These are phyloP conservation scores for Lithocarpus polystachyus DNA, from an alignment of 306 rosid genomes.

Conservation along the genomic window DNA sequence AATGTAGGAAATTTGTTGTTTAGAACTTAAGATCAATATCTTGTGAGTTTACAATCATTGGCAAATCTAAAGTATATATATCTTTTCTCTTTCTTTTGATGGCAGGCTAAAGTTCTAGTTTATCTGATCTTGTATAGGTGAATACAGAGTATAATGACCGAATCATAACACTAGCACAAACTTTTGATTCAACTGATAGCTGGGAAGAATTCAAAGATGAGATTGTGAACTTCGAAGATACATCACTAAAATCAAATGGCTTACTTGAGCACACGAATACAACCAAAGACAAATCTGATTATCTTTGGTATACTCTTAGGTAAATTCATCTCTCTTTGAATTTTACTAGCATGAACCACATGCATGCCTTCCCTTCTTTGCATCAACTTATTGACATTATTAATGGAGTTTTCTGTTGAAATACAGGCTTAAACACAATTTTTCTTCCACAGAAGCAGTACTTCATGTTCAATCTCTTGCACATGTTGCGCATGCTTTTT, in stretches of 20 bases:
- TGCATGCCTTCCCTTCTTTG: background rate
- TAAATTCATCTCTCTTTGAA: background rate
- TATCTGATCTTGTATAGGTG: slow-evolving; percentile 24
- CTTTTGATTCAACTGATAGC: slow-evolving; percentile 39
- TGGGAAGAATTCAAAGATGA: slow-evolving; percentile 58
- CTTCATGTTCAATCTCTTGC: slow-evolving; percentile 49
- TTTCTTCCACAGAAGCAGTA: slow-evolving; percentile 45
- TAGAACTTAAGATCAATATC: too few relatives aligned
- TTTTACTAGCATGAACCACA: background rate
- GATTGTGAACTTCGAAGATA: slow-evolving; percentile 44
- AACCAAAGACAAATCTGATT: slow-evolving; percentile 72
- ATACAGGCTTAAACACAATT: slow-evolving; percentile 50
- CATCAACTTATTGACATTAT: background rate
- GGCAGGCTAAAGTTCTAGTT: background rate
- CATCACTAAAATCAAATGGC: slow-evolving; percentile 38
- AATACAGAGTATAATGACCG: slow-evolving; percentile 35
- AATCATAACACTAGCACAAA: slow-evolving; percentile 24
- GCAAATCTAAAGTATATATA: too few relatives aligned
- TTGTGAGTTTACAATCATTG: too few relatives aligned
- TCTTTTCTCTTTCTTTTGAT: too few relatives aligned
- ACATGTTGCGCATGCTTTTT: slow-evolving; percentile 60
- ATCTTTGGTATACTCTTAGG: slow-evolving; percentile 73
- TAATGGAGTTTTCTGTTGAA: slow-evolving; percentile 5
- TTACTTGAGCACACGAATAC: slow-evolving; percentile 67
- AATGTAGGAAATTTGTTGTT: too few relatives aligned